Evolutionary conservation across 495 filamentous ascomycete species (phyloP).

Genomic region (Penicillium canescens): DNA sequence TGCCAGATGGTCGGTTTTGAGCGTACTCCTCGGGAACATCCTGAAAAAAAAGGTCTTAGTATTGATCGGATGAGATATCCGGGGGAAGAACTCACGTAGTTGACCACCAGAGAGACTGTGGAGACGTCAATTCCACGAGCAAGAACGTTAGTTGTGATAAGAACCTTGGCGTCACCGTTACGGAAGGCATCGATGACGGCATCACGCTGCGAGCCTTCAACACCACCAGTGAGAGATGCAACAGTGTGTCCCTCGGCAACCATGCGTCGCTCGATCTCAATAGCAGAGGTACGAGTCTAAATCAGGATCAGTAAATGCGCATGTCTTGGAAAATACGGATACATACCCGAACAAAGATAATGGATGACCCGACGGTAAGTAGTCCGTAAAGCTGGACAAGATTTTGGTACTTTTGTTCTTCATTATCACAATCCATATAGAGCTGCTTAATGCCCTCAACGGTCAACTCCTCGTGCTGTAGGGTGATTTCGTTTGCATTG

Average conservation of each 20-base stretch:
- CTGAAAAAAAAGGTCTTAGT: conserved; percentile 27
- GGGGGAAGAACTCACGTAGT: conserved; percentile 58
- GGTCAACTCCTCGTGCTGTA: conserved; percentile 87
- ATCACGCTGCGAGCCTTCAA: conserved; percentile 83
- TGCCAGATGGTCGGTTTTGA: conserved; percentile 24
- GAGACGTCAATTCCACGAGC: conserved; percentile 97
- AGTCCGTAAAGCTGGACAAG: conserved; percentile 91
- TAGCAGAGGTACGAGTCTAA: conserved; percentile 77
- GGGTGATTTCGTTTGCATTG: conserved; percentile 80
- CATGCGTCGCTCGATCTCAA: conserved; percentile 83
- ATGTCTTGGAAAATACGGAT: not conserved
- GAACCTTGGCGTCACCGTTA: conserved; percentile 83
- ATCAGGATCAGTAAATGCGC: conserved; percentile 21
- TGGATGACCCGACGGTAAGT: conserved; percentile 93
- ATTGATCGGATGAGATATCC: not conserved
- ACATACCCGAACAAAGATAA: conserved; percentile 91
- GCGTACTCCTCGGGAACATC: conserved; percentile 55
- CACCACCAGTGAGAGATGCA: conserved; percentile 79
- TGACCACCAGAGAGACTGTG: conserved; percentile 95
- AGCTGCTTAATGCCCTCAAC: conserved; percentile 97
- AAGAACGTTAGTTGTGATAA: conserved; percentile 97
- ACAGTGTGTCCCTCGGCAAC: conserved; percentile 86
- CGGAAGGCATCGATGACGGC: conserved; percentile 86
- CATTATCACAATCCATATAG: conserved; percentile 84
- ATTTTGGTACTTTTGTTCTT: conserved; percentile 81